Conservation (phyloP, 768 basidiomycete species). For the Calvatia gigantea region DNA sequence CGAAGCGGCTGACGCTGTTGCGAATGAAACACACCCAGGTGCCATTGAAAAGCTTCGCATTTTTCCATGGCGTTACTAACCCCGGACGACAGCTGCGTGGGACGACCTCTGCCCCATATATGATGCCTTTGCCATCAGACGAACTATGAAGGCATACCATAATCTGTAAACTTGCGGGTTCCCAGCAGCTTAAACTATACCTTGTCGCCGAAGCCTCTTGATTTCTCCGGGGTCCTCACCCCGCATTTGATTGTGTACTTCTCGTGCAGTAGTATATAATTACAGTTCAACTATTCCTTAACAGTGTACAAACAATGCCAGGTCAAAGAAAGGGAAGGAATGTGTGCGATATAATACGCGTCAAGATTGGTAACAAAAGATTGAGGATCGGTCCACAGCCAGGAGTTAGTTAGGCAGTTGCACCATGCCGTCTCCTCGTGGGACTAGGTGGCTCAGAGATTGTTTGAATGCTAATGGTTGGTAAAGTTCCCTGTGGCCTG, state of each 20-base stretch:
- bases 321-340: not conserved
- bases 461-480: not conserved
- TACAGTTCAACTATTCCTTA: not conserved
- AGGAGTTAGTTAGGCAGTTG: not conserved
- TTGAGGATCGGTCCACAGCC: not conserved
- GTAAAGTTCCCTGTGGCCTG: not conserved
- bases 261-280: not conserved
- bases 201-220: not conserved
- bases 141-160: not conserved
- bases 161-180: not conserved
- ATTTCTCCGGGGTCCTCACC: not conserved
- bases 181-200: not conserved
- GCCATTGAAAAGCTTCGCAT: not conserved
- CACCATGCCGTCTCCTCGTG: not conserved
- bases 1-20: slow-evolving; percentile 20
- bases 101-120: slow-evolving; percentile 22
- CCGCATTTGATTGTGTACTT: not conserved
- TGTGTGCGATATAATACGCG: not conserved
- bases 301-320: not conserved
- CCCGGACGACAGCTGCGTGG: slow-evolving; percentile 20
- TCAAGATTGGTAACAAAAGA: not conserved
- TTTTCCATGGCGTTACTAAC: not conserved
- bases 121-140: slow-evolving; percentile 8
- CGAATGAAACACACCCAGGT: not conserved
- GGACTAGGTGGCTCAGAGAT: not conserved